These are phyloP conservation scores for Leishmania tropica DNA, from an alignment of 208 protist species.

Conservation along the genomic window DNA sequence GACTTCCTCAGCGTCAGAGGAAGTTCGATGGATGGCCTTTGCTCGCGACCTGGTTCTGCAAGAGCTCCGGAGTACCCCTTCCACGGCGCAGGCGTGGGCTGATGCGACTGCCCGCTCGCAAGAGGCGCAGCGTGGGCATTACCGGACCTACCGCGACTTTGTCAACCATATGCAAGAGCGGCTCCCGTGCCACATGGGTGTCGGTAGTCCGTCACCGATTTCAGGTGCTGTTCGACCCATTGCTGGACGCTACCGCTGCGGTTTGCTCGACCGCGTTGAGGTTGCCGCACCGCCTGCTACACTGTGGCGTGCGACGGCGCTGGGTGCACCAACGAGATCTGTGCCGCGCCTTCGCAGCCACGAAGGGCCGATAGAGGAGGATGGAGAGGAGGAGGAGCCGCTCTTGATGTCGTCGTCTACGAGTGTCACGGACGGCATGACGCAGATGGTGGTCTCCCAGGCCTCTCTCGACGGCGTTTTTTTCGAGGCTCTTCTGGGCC, in stretches of 20 bases:
- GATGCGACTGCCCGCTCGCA: not conserved
- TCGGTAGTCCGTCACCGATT: constrained; percentile 12
- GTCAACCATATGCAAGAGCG: not conserved
- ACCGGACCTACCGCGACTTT: not conserved
- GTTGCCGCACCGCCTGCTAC: constrained; percentile 13
- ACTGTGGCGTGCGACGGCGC: not conserved
- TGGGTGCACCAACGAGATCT: not conserved
- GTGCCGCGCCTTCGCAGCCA: not conserved
- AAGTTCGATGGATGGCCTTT: constrained; percentile 12
- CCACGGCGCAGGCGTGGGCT: not conserved
- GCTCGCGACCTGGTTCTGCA: constrained; percentile 13
- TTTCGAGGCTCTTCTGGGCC: constrained; percentile 47
- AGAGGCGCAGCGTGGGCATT: constrained; percentile 1
- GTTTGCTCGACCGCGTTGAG: constrained; percentile 13
- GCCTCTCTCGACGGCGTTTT: constrained; percentile 29
- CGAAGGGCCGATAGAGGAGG: not conserved
- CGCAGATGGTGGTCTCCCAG: constrained; percentile 13
- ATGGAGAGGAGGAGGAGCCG: constrained; percentile 3
- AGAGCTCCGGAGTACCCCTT: constrained; percentile 10
- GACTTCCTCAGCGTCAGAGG: not conserved
- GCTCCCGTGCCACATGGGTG: not conserved
- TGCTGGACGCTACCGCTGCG: not conserved
- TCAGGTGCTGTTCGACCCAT: not conserved
- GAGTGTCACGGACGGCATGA: constrained; percentile 4
- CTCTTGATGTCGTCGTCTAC: constrained; percentile 15